phyloP scores from a whole-genome alignment of 352 stramenopile species.

The Blastocystis sp. region DNA sequence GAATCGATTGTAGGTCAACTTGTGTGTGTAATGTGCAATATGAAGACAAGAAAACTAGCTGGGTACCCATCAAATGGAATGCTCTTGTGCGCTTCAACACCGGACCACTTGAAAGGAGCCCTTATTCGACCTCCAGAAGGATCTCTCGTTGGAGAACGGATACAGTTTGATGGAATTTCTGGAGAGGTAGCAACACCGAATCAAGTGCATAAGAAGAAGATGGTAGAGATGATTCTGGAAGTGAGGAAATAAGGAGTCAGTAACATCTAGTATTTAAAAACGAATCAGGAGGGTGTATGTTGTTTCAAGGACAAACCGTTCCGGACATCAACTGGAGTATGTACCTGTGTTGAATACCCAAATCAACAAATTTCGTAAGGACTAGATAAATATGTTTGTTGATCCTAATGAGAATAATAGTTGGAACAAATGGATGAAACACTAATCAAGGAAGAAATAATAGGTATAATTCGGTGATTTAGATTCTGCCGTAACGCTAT shows the following conservation, averaged over 20 bases:
- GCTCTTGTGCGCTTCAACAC: constrained; percentile 77
- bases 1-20: constrained; percentile 67
- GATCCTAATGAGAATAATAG: neutral
- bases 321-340: neutral
- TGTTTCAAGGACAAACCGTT: constrained; percentile 58
- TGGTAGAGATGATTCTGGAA: constrained; percentile 37
- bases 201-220: constrained; percentile 61
- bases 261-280: constrained; percentile 26
- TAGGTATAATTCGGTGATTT: neutral
- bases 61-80: constrained; percentile 82
- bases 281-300: neutral
- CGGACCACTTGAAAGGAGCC: constrained; percentile 68
- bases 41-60: constrained; percentile 80
- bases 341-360: neutral
- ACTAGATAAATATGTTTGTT: neutral
- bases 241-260: neutral
- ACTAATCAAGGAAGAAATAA: neutral
- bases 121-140: constrained; percentile 76
- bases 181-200: constrained; percentile 37
- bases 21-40: constrained; percentile 80
- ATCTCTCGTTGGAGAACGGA: constrained; percentile 67
- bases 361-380: neutral
- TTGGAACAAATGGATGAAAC: neutral
- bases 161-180: constrained; percentile 61
- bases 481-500: neutral